phyloP scores from a whole-genome alignment of 768 basidiomycete genomes.

The Lepiota brunneoincarnata region DNA sequence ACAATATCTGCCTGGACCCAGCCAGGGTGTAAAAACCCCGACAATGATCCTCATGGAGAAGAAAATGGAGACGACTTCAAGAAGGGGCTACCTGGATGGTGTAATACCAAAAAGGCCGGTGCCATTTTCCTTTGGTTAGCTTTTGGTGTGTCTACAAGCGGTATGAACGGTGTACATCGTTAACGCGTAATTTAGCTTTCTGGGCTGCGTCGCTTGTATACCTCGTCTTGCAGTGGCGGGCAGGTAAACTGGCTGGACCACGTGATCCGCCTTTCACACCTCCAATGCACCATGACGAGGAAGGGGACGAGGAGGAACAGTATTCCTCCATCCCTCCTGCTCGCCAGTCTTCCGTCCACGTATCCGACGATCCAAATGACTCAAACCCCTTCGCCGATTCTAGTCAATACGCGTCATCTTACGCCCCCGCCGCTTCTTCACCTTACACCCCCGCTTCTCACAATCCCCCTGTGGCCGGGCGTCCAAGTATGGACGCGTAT shows the following conservation, averaged over 20 bases:
- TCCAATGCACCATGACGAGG: slow-evolving; percentile 47
- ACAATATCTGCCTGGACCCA: slow-evolving; percentile 88
- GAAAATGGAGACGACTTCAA: slow-evolving; percentile 62
- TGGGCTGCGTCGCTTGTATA: slow-evolving; percentile 73
- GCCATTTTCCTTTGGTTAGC: slow-evolving; percentile 88
- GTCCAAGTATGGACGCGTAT: slow-evolving; percentile 82
- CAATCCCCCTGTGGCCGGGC: slow-evolving; percentile 30
- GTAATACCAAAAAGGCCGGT: slow-evolving; percentile 88
- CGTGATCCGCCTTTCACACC: slow-evolving; percentile 78
- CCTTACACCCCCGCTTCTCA: slow-evolving; percentile 28
- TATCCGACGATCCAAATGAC: slow-evolving; percentile 22
- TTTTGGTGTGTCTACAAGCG: slow-evolving; percentile 50
- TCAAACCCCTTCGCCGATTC: slow-evolving; percentile 53
- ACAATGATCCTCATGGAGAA: slow-evolving; percentile 76
- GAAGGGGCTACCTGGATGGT: slow-evolving; percentile 75
- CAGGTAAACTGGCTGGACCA: slow-evolving; percentile 55
- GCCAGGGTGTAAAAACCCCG: slow-evolving; percentile 83
- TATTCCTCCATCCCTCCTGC: slow-evolving; percentile 50
- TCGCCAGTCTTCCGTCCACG: slow-evolving; percentile 22
- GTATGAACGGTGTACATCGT: background rate
- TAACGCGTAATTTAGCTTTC: slow-evolving; percentile 43
- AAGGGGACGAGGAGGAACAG: slow-evolving; percentile 51
- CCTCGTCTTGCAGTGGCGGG: slow-evolving; percentile 74
- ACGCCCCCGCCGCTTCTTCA: slow-evolving; percentile 16
- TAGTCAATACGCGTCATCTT: slow-evolving; percentile 38